phyloP scores from a whole-genome alignment of 78 protist genomes.

The Capsaspora owczarzaki region DNA sequence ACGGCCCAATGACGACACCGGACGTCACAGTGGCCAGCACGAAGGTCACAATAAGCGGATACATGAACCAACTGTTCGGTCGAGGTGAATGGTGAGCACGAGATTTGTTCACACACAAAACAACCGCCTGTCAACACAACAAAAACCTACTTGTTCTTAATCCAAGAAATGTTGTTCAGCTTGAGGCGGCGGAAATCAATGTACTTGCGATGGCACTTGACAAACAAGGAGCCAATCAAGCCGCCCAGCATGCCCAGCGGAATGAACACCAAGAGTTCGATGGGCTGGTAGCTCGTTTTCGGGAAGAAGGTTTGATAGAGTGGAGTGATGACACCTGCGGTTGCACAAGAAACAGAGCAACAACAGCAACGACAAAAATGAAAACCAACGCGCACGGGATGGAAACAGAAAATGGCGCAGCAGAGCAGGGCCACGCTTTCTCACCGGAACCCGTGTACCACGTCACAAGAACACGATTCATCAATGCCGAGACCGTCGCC shows the following conservation, averaged over 20 bases:
- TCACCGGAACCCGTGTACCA: background rate
- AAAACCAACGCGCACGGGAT: background rate
- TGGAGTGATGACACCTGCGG: too few relatives aligned
- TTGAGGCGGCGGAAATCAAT: slow-evolving; percentile 19
- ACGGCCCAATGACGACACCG: too few relatives aligned
- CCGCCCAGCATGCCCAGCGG: slow-evolving; percentile 13
- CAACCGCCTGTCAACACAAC: too few relatives aligned
- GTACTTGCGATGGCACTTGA: background rate
- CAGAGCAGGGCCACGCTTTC: slow-evolving; percentile 6
- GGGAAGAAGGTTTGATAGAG: too few relatives aligned
- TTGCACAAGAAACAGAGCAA: background rate
- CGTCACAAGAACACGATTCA: slow-evolving; percentile 25
- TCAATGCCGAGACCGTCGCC: slow-evolving; percentile 41
- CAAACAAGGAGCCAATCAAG: background rate
- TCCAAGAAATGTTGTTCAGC: too few relatives aligned
- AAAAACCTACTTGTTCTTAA: too few relatives aligned
- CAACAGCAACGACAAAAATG: background rate
- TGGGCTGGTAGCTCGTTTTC: too few relatives aligned
- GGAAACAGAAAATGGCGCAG: background rate
- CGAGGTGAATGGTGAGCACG: too few relatives aligned
- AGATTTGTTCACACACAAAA: too few relatives aligned
- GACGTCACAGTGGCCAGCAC: too few relatives aligned
- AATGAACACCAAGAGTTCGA: background rate
- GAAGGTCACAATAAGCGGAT: too few relatives aligned
- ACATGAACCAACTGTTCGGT: too few relatives aligned